A percentile compares a stretch with the other conserved stretches of the same genome.
phyloP scores from a whole-genome alignment of 148 eudicot genomes.

The Spergularia bocconei region DNA sequence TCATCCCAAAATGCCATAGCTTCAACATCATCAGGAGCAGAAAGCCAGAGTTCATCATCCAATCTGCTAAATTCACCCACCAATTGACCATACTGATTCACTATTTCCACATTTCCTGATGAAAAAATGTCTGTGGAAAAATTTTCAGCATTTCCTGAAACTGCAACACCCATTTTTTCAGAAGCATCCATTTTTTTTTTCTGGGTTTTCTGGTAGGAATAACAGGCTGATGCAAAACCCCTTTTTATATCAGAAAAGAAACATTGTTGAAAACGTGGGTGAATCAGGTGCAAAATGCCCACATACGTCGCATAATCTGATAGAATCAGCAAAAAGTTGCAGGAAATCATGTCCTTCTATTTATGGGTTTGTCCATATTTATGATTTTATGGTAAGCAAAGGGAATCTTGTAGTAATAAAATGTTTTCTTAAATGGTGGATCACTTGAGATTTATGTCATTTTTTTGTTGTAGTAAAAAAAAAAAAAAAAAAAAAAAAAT shows the following conservation, averaged over 20 bases:
- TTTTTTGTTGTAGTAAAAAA: too few species aligned
- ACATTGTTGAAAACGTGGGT: not conserved
- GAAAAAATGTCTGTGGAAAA: not conserved
- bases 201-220: too few species aligned
- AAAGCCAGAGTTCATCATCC: constrained; percentile 36
- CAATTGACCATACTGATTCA: constrained; percentile 39
- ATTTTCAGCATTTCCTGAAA: constrained; percentile 4
- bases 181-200: constrained; percentile 20
- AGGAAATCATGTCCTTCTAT: not conserved
- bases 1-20: not conserved
- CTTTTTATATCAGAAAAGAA: not conserved
- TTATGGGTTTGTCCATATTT: not conserved
- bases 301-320: not conserved
- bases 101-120: constrained; percentile 23
- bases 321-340: not conserved
- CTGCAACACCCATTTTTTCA: not conserved
- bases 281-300: constrained; percentile 7
- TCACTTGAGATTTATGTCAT: not conserved
- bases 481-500: not conserved
- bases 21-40: constrained; percentile 16
- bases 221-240: too few species aligned
- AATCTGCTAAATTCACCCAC: constrained; percentile 39
- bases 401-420: not conserved
- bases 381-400: not conserved
- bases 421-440: not conserved